Evolutionary conservation across 129 eudicot species (phyloP).

Genomic region (Flaveria linearis): DNA sequence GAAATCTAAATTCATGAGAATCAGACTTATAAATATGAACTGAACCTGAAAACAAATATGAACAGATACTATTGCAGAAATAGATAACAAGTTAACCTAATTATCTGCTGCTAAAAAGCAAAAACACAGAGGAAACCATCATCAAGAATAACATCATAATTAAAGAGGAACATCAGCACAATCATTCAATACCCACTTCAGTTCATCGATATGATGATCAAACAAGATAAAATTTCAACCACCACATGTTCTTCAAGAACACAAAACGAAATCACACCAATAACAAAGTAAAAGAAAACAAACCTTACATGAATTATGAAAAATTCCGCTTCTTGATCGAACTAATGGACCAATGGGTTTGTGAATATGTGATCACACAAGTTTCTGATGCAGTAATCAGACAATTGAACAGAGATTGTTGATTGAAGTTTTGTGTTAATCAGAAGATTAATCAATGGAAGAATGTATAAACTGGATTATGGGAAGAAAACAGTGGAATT

Average conservation of each 20-base stretch:
- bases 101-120: constrained; percentile 21
- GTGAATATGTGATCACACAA: constrained; percentile 5
- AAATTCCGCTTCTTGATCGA: constrained; percentile 24
- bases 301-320: constrained; percentile 19
- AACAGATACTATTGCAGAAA: no score
- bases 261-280: constrained; percentile 9
- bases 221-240: background rate
- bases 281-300: background rate
- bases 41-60: background rate
- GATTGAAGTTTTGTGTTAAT: constrained; percentile 1
- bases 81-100: background rate
- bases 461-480: background rate
- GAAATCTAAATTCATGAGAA: background rate
- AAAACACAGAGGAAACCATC: constrained; percentile 20
- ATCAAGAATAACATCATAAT: constrained; percentile 27
- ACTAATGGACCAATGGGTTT: background rate
- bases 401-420: background rate
- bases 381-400: background rate
- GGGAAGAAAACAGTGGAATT: background rate
- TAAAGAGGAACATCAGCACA: constrained; percentile 23
- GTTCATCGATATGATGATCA: background rate
- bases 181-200: background rate
- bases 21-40: background rate
- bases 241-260: constrained; percentile 8
- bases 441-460: constrained; percentile 1